Evolutionary conservation across 768 basidiomycete species (phyloP).

Genomic region (Rhodotorula kratochvilovae): DNA sequence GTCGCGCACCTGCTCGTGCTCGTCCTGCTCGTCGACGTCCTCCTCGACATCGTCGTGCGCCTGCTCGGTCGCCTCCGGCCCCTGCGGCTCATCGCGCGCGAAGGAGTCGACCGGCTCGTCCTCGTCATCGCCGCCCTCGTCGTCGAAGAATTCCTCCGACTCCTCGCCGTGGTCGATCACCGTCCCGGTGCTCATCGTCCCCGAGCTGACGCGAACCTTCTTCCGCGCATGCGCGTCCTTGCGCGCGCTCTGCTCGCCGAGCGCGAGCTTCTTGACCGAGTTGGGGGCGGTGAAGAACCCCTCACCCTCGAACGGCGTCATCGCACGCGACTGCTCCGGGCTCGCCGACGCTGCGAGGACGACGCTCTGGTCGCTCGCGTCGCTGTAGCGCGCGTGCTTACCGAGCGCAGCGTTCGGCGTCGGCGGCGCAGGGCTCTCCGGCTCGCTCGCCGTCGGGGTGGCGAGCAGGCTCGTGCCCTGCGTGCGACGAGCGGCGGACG

Average conservation of each 20-base stretch:
- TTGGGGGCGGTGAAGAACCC: neutral
- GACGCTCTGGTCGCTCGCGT: conserved; percentile 18
- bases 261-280: neutral
- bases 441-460: neutral
- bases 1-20: conserved; percentile 9
- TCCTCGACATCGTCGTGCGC: neutral
- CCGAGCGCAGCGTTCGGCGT: conserved; percentile 1
- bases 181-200: too few relatives aligned
- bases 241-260: neutral
- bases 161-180: neutral
- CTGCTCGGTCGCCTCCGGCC: neutral
- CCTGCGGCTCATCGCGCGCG: neutral
- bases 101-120: conserved; percentile 5
- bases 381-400: conserved; percentile 16
- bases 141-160: neutral
- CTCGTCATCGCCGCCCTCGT: conserved; percentile 3
- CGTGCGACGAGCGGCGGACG: neutral
- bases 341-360: conserved; percentile 5
- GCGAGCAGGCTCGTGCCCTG: neutral
- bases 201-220: conserved; percentile 5
- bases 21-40: neutral
- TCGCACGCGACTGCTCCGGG: neutral
- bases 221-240: conserved; percentile 21
- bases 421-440: neutral
- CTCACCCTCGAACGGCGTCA: neutral